Evolutionary conservation across 495 filamentous ascomycete species (phyloP).

Genomic region (Tuber microsphaerosporum): DNA sequence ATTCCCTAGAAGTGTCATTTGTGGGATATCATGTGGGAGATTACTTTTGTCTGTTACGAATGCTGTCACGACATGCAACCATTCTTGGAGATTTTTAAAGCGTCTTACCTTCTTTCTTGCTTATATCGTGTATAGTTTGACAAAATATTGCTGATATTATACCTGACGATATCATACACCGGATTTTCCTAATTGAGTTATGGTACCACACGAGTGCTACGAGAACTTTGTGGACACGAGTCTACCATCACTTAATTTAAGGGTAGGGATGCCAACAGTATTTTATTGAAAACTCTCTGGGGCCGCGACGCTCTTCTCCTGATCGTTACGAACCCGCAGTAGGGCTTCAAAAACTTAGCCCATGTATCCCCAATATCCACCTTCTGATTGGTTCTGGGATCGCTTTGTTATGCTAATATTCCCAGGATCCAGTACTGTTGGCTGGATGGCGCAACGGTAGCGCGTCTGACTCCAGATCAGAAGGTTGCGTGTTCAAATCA

Average conservation of each 20-base stretch:
- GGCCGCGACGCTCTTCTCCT: neutral
- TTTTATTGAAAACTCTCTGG: neutral
- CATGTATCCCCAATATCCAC: neutral
- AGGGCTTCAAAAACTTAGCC: neutral
- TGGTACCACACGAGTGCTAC: no score
- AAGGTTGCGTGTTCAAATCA: constrained; percentile 38
- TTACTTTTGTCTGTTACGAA: neutral
- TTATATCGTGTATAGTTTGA: neutral
- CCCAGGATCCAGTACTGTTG: rapidly evolving
- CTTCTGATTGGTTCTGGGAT: no score
- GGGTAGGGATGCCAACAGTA: neutral
- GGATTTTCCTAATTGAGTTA: neutral
- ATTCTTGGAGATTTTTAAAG: neutral
- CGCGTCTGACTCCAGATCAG: constrained; percentile 36
- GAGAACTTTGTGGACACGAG: no score
- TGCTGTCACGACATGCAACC: neutral
- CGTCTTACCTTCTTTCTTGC: neutral
- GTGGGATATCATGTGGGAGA: neutral
- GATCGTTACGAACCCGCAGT: neutral
- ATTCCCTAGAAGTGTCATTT: neutral
- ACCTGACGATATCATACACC: neutral
- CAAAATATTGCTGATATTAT: neutral
- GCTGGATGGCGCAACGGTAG: constrained; percentile 37
- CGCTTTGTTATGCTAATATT: neutral
- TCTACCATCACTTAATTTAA: no score